Base-by-base conservation (phyloP, 441 rosid genomes). In the Gossypium trilobum region DNA sequence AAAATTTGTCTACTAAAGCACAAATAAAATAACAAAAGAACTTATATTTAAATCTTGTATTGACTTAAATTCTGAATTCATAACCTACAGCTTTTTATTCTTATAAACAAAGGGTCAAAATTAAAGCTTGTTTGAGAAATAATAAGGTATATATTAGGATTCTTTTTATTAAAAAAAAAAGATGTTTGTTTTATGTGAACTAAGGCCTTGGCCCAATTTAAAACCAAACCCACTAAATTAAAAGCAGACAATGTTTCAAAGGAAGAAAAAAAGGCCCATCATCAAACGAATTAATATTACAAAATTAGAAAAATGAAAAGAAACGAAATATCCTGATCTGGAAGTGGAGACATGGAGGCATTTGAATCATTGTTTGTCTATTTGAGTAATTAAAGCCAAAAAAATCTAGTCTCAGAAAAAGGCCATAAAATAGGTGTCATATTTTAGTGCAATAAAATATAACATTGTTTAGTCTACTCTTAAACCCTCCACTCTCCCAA, bases 401-500 rank as follows among this genome's bases (percentile, higher is more conserved):
- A 25, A 56, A 22, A 22, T 56, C 14, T 3, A 56, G 11, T 56
- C 61, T 23, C 8, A 4, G 23, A 57, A 10, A 58, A 29, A 17
- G 27, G 9, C 1, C 36, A 16, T 10, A 29, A 25, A 19, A 55
- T 39, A 5, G 44, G 17, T 29, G 57, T 22, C 3, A 2, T 70
- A 31, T 36, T 36, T 46, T 46, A 11, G 36, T 31, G 36, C 36
- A 31, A 5, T 31, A 31, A 31, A 31, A 5, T 5, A 31, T 5
- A 31, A 5, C 7, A 31, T 31, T 31, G 36, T 5, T 31, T 31
- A 31, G 7, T 31, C 36, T 31, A 31, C 56, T 61, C 73, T 78
- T 68, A 80, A 83, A 76, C 79, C 81, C 36, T 31, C 78, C 77
- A 77, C 2, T 3, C 73, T 17, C 31, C 0, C 65, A 39, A n/a